Base-by-base conservation (phyloP, 2,329 filamentous ascomycete species). In the Tolypocladium tropicale region DNA sequence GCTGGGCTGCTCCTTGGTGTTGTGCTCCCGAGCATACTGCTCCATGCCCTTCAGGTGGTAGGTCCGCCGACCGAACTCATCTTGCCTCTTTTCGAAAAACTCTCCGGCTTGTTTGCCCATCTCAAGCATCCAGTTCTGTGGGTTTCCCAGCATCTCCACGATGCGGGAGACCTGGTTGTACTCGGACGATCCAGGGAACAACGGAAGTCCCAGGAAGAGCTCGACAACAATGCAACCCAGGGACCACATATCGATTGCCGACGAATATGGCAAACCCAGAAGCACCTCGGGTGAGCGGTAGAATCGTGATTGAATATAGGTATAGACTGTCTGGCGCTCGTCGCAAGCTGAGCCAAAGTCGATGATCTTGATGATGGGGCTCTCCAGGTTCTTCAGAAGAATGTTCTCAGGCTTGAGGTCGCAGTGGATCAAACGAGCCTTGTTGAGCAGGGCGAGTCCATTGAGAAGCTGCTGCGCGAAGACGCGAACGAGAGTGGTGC, bases 201-300 rank as follows among this genome's bases (percentile, higher is more conserved):
- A 74, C 1, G 94, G 94, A 53, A 99, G 78, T 50, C 94, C 94
- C 1, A 99, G 80, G 78, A 99, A 99, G 21, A 99, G 79, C 72
- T 99, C 94, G 28, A 99, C 94, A 18, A 99, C 93, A 63, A 99
- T 99, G 72, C 94, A 99, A 55, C 94, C 94, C 49, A 99, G 77
- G 5, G 94, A 99, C 94, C 94, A 99, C 93, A 99, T 99, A 68
- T 99, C 94, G 67, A 99, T 99, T 48, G 94, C 94, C 5, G 94
- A 96, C 16, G 94, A 97, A 71, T 99, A 99, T 58, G 94, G 94
- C 52, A 99, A 76, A 4, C 94, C 94, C n/a, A 99, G 78, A 39
- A 99, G 74, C 14, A 99, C 94, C 70, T 99, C 94, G 1, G 94
- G 94, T 0, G 94, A 99, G 61, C 94, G 86, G 74, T 99, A 99